Evolutionary conservation across 345 rosid species (phyloP).

Genomic region (Luvunga scandens): DNA sequence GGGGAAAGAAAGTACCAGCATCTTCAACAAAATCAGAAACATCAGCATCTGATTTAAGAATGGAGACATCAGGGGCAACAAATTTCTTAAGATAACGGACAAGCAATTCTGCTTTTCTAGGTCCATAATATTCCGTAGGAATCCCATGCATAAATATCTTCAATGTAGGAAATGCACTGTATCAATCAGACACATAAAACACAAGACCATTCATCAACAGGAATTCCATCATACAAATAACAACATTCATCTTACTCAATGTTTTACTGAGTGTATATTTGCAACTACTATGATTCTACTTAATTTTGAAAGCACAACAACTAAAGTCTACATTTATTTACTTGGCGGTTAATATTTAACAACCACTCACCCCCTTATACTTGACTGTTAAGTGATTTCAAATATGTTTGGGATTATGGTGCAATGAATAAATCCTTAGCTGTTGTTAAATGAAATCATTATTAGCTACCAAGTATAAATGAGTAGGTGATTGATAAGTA

Average conservation of each 20-base stretch:
- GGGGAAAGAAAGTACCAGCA: constrained; percentile 71
- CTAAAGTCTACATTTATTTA: too few relatives aligned
- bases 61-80: constrained; percentile 83
- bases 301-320: not conserved
- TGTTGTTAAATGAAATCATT: too few relatives aligned
- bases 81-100: constrained; percentile 84
- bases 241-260: not conserved
- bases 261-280: not conserved
- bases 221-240: not conserved
- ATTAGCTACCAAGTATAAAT: too few relatives aligned
- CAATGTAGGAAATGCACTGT: constrained; percentile 85
- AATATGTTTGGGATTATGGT: too few relatives aligned
- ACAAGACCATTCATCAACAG: too few relatives aligned
- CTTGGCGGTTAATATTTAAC: too few relatives aligned
- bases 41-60: constrained; percentile 63
- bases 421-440: too few relatives aligned
- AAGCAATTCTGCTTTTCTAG: constrained; percentile 79
- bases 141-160: constrained; percentile 82
- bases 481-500: too few relatives aligned
- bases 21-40: constrained; percentile 62
- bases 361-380: too few relatives aligned
- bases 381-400: too few relatives aligned
- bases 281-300: not conserved
- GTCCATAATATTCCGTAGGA: constrained; percentile 80
- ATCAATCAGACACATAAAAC: constrained; percentile 7